These are phyloP conservation scores for Cytospora leucostoma DNA, from an alignment of 2,329 filamentous ascomycete species.

Conservation along the genomic window DNA sequence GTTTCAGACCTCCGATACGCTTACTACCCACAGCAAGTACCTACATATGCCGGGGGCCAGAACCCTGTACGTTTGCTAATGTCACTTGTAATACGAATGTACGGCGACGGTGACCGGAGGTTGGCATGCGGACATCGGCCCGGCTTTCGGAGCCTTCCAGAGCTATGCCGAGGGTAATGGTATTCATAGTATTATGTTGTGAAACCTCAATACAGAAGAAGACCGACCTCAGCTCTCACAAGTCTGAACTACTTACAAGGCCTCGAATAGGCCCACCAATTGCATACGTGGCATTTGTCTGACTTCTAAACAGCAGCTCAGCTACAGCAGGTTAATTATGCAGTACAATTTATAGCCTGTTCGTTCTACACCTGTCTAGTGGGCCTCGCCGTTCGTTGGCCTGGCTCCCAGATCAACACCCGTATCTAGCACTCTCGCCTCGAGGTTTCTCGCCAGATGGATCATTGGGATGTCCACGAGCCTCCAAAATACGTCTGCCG, in stretches of 20 bases:
- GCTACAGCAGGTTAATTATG: background rate
- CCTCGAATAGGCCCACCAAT: too few relatives aligned
- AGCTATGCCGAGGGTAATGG: background rate
- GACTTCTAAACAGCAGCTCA: background rate
- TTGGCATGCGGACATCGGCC: slow-evolving; percentile 16
- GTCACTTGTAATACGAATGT: background rate
- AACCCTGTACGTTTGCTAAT: background rate
- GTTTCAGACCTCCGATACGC: background rate
- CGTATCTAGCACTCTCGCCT: slow-evolving; percentile 28
- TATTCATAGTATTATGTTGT: too few relatives aligned
- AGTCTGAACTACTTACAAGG: too few relatives aligned
- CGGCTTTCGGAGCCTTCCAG: slow-evolving; percentile 4
- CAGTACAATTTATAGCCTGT: background rate
- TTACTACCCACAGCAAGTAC: too few relatives aligned
- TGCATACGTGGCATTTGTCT: background rate
- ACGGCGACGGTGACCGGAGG: background rate
- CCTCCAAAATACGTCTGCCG: slow-evolving; percentile 61
- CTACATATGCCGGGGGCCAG: background rate
- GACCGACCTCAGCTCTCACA: slow-evolving; percentile 13
- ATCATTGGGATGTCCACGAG: slow-evolving; percentile 51
- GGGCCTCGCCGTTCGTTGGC: slow-evolving; percentile 11
- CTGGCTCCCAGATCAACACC: slow-evolving; percentile 25
- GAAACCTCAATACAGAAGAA: background rate
- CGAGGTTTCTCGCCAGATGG: slow-evolving; percentile 34
- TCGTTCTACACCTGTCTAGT: background rate